These are phyloP conservation scores for Gamsiella multidivaricata DNA, from an alignment of 192 early-diverging fungal species.

Conservation along the genomic window DNA sequence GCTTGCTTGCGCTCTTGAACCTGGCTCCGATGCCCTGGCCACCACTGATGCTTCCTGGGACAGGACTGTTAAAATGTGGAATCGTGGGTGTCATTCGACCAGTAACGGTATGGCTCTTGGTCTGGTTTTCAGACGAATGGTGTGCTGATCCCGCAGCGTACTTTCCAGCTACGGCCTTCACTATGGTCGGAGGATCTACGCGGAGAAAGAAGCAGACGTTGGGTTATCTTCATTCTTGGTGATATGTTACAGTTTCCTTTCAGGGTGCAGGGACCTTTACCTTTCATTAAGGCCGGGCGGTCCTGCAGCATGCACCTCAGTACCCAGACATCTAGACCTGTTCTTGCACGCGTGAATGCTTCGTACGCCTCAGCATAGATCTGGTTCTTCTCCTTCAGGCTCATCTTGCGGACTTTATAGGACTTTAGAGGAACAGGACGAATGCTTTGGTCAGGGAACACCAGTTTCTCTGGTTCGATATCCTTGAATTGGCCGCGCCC, in stretches of 20 bases:
- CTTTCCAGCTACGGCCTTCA: constrained; percentile 33
- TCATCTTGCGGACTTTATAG: constrained; percentile 38
- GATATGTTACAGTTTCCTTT: not conserved
- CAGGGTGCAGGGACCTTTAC: no score
- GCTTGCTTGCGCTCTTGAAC: constrained; percentile 46
- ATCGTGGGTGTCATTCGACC: constrained; percentile 23
- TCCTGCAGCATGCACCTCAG: constrained; percentile 46
- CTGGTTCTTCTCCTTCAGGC: constrained; percentile 17
- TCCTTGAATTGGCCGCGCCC: constrained; percentile 14
- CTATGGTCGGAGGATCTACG: constrained; percentile 40
- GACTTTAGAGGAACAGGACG: constrained; percentile 35
- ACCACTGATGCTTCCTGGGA: constrained; percentile 5
- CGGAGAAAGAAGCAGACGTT: not conserved
- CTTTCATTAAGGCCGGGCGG: constrained; percentile 43
- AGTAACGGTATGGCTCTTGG: not conserved
- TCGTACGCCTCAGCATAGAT: constrained; percentile 25
- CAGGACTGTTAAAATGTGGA: constrained; percentile 3
- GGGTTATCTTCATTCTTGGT: no score
- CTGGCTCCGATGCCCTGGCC: constrained; percentile 20
- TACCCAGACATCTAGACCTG: constrained; percentile 37
- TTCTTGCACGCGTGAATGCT: constrained; percentile 40
- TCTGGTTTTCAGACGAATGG: not conserved
- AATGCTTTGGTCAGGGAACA: constrained; percentile 44
- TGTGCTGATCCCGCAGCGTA: not conserved
- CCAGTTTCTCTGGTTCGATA: constrained; percentile 12